Percentiles rank a stretch among this genome's conserved stretches.
phyloP scores from a whole-genome alignment of 768 basidiomycete species.

The Mycena alexandri region DNA sequence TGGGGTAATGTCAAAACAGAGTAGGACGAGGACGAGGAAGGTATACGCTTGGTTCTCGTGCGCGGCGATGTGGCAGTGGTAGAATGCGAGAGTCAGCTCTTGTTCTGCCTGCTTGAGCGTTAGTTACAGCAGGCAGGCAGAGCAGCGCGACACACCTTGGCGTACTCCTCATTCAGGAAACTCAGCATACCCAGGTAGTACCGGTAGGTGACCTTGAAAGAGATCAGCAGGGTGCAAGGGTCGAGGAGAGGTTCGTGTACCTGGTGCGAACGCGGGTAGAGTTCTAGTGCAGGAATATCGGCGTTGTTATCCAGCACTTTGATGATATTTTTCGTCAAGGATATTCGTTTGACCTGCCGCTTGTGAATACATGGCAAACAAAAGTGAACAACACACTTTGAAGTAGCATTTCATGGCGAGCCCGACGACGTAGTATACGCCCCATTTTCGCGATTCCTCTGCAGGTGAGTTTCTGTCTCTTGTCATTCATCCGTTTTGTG shows the following conservation, averaged over 20 bases:
- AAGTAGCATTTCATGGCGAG: slow-evolving; percentile 96
- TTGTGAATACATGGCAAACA: slow-evolving; percentile 6
- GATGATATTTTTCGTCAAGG: slow-evolving; percentile 91
- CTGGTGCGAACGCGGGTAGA: slow-evolving; percentile 89
- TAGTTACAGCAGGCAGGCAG: slow-evolving; percentile 11
- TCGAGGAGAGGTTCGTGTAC: slow-evolving; percentile 54
- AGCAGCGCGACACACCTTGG: slow-evolving; percentile 65
- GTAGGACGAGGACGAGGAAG: neutral
- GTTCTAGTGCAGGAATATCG: slow-evolving; percentile 82
- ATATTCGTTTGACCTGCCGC: slow-evolving; percentile 87
- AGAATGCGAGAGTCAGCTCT: slow-evolving; percentile 88
- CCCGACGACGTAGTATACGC: slow-evolving; percentile 92
- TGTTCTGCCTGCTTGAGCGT: slow-evolving; percentile 73
- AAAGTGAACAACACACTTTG: slow-evolving; percentile 50
- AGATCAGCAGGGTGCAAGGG: slow-evolving; percentile 34
- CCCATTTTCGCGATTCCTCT: slow-evolving; percentile 87
- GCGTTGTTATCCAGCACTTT: slow-evolving; percentile 88
- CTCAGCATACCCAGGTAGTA: slow-evolving; percentile 97
- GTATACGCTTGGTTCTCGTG: slow-evolving; percentile 87
- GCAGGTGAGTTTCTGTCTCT: slow-evolving; percentile 70
- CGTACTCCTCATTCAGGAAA: slow-evolving; percentile 93
- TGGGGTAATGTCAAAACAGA: slow-evolving; percentile 9
- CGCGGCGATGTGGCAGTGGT: slow-evolving; percentile 80
- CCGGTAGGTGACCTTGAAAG: slow-evolving; percentile 81
- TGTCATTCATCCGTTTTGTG: slow-evolving; percentile 4